phyloP scores from a whole-genome alignment of 768 basidiomycete genomes.

The Jaapia argillacea region DNA sequence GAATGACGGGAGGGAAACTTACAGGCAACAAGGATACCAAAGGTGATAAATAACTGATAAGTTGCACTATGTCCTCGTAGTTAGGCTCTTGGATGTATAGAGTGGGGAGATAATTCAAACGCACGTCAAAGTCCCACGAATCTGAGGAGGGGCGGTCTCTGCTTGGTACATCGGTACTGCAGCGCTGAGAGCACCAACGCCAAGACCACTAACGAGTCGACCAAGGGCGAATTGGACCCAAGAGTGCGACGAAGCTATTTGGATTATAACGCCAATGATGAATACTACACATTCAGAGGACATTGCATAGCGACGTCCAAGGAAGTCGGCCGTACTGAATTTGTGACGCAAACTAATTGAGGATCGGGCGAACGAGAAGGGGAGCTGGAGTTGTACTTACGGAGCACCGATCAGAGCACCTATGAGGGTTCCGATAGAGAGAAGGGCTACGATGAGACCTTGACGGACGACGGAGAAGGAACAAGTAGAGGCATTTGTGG shows the following conservation, averaged over 20 bases:
- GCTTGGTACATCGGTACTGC: conserved; percentile 59
- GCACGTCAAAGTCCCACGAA: conserved; percentile 64
- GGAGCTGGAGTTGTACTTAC: not conserved
- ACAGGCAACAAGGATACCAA: conserved; percentile 62
- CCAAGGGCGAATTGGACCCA: conserved; percentile 68
- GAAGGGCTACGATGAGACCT: conserved; percentile 59
- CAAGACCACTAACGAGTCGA: conserved; percentile 55
- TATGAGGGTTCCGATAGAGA: conserved; percentile 60
- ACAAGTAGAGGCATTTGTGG: conserved; percentile 31
- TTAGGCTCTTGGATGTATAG: no score
- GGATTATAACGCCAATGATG: conserved; percentile 50
- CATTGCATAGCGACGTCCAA: conserved; percentile 65
- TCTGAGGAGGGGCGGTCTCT: conserved; percentile 61
- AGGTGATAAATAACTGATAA: conserved; percentile 44
- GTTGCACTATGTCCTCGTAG: no score
- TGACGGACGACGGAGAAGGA: conserved; percentile 44
- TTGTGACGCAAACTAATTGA: not conserved
- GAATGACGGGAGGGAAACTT: no score
- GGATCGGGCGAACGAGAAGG: not conserved
- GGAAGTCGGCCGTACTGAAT: conserved; percentile 52
- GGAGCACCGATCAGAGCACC: conserved; percentile 51
- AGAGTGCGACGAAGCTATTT: conserved; percentile 34
- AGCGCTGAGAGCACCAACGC: conserved; percentile 57
- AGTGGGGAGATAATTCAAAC: no score
- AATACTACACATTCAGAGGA: conserved; percentile 46